Percentiles rank a stretch among this genome's conserved stretches.
Evolutionary conservation across 2,329 filamentous ascomycete species (phyloP).

Genomic region (Fusarium piperis): DNA sequence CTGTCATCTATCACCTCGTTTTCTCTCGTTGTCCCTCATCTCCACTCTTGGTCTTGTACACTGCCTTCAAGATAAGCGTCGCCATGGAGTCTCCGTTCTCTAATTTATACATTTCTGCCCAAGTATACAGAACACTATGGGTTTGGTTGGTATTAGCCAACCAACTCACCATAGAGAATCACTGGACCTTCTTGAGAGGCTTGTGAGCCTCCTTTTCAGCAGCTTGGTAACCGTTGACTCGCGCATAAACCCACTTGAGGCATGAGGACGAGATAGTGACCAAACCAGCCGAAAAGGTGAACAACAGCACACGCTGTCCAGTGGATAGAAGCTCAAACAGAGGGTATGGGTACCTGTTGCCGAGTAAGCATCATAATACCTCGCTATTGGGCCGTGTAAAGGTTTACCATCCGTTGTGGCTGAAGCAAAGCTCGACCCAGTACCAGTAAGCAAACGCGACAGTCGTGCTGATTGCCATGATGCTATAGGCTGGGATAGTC

Average conservation of each 20-base stretch:
- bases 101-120: not conserved
- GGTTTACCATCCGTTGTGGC: conserved; percentile 70
- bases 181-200: conserved; percentile 47
- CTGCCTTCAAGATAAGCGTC: not conserved
- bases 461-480: conserved; percentile 65
- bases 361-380: conserved; percentile 7
- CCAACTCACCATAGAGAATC: not conserved
- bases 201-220: conserved; percentile 44
- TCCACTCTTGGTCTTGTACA: not conserved
- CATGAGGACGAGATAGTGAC: conserved; percentile 77
- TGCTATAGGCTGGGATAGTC: conserved; percentile 69
- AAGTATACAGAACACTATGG: too few species aligned
- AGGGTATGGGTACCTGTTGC: conserved; percentile 81
- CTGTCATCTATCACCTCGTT: not conserved
- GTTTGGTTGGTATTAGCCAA: not conserved
- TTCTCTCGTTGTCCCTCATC: not conserved
- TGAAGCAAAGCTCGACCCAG: conserved; percentile 79
- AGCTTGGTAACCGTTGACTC: conserved; percentile 67
- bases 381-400: not conserved
- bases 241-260: conserved; percentile 76
- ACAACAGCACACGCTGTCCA: conserved; percentile 73
- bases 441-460: conserved; percentile 77
- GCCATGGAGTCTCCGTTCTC: not conserved
- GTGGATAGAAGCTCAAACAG: conserved; percentile 77
- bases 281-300: conserved; percentile 72